Conservation (phyloP, 768 basidiomycete genomes). For the Tephrocybe sp. region DNA sequence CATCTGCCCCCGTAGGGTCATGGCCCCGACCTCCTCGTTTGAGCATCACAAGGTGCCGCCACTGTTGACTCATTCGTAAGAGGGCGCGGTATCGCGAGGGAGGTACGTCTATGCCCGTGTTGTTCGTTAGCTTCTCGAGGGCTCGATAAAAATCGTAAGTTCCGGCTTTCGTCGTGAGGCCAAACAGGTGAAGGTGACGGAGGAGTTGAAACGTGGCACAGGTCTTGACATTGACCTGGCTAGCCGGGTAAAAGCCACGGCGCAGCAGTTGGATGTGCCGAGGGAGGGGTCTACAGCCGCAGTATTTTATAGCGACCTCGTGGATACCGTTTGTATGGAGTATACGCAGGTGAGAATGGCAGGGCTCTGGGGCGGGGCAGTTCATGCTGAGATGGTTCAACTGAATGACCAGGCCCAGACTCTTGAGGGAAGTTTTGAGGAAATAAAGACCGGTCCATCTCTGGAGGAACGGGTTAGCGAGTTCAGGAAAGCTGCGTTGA, state of each 20-base stretch:
- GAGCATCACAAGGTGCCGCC: slow-evolving; percentile 19
- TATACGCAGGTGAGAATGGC: slow-evolving; percentile 7
- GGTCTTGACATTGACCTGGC: slow-evolving; percentile 16
- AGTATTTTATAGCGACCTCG: slow-evolving; percentile 14
- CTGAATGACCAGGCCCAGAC: slow-evolving; percentile 13
- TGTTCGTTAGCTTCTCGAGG: slow-evolving; percentile 23
- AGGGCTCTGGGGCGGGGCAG: slow-evolving; percentile 4
- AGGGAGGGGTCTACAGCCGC: slow-evolving; percentile 8
- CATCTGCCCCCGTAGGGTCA: slow-evolving; percentile 14
- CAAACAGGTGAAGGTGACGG: slow-evolving; percentile 24
- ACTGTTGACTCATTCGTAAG: slow-evolving; percentile 16
- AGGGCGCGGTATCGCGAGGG: slow-evolving; percentile 16
- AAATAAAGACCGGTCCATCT: no score
- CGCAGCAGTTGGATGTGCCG: slow-evolving; percentile 21
- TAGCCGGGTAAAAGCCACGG: slow-evolving; percentile 19
- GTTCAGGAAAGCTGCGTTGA: no score
- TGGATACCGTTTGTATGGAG: slow-evolving; percentile 21
- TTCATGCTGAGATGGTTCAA: slow-evolving; percentile 11
- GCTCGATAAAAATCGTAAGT: slow-evolving; percentile 29
- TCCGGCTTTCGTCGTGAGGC: slow-evolving; percentile 25
- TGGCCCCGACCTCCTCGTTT: slow-evolving; percentile 26
- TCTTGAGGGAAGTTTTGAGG: no score
- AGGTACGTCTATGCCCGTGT: slow-evolving; percentile 17
- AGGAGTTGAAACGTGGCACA: slow-evolving; percentile 26
- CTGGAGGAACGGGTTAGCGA: no score